A percentile compares a stretch with the other conserved stretches of the same genome.
Evolutionary conservation across 1,284 basidiomycete species (phyloP).

Genomic region (Boletus hoseneyae): DNA sequence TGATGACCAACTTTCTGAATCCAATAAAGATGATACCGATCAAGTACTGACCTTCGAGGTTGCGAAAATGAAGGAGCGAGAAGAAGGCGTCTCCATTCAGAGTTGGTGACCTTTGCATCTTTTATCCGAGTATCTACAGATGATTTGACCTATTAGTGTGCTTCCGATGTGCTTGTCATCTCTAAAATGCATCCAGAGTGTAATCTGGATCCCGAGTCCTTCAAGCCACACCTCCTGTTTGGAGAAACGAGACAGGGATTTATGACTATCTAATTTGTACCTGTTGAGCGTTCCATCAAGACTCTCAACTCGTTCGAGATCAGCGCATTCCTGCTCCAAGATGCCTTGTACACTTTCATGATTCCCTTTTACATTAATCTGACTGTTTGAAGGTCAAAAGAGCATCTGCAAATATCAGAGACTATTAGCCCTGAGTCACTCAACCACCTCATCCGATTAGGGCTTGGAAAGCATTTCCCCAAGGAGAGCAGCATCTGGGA

Average conservation of each 20-base stretch:
- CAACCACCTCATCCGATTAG: constrained; percentile 30
- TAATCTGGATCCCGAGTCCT: constrained; percentile 20
- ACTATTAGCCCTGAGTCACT: constrained; percentile 30
- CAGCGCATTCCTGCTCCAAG: constrained; percentile 16
- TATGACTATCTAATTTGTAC: constrained; percentile 29
- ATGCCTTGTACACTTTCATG: constrained; percentile 19
- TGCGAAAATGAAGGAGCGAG: constrained; percentile 54
- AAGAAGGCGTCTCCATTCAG: constrained; percentile 47
- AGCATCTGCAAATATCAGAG: constrained; percentile 30
- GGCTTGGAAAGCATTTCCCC: constrained; percentile 33
- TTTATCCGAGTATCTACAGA: background rate
- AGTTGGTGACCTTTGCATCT: constrained; percentile 23
- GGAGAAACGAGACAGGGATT: constrained; percentile 37
- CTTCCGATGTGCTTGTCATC: constrained; percentile 14
- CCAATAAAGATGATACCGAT: constrained; percentile 40
- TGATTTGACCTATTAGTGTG: constrained; percentile 13
- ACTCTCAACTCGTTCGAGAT: constrained; percentile 6
- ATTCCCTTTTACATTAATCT: background rate
- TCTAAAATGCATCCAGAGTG: constrained; percentile 20
- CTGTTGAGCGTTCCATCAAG: constrained; percentile 16
- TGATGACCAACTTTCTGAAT: constrained; percentile 27
- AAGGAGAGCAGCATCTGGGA: constrained; percentile 27
- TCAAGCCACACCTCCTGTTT: constrained; percentile 31
- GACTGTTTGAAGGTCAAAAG: constrained; percentile 24
- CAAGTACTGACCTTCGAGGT: constrained; percentile 57